Percentiles rank a stretch among this genome's conserved stretches.
phyloP scores from a whole-genome alignment of 2,329 filamentous ascomycete genomes.

The Balansia obtecta region DNA sequence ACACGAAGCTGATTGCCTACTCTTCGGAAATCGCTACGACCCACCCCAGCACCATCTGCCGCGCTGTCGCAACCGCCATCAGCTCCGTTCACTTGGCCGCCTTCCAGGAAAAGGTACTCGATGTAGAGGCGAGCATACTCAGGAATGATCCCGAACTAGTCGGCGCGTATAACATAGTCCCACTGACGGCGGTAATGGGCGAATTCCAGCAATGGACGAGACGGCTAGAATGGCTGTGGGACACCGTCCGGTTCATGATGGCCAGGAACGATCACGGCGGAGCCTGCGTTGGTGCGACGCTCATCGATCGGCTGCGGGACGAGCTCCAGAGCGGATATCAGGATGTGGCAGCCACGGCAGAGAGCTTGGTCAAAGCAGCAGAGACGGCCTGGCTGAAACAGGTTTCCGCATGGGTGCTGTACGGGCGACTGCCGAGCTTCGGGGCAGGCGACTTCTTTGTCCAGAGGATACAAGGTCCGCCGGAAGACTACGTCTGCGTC shows the following conservation, averaged over 20 bases:
- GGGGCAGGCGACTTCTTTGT: constrained; percentile 85
- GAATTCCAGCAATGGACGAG: constrained; percentile 84
- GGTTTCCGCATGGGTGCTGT: constrained; percentile 79
- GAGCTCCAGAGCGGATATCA: constrained; percentile 80
- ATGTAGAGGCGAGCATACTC: constrained; percentile 71
- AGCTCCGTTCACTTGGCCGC: constrained; percentile 59
- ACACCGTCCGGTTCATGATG: constrained; percentile 57
- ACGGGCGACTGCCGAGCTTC: constrained; percentile 68
- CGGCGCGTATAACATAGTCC: constrained; percentile 87
- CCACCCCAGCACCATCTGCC: constrained; percentile 73
- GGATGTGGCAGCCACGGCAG: constrained; percentile 68
- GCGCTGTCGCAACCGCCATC: constrained; percentile 73
- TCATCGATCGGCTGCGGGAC: constrained; percentile 65
- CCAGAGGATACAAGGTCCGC: constrained; percentile 31
- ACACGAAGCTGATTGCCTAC: constrained; percentile 57
- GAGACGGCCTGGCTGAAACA: constrained; percentile 90
- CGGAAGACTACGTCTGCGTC: constrained; percentile 46
- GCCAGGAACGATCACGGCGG: constrained; percentile 19
- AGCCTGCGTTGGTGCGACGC: constrained; percentile 51
- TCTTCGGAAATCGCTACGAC: constrained; percentile 53
- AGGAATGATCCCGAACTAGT: constrained; percentile 66
- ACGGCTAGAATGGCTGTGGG: constrained; percentile 76
- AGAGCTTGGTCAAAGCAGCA: constrained; percentile 61
- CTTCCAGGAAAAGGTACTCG: constrained; percentile 74
- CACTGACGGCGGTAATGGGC: constrained; percentile 69